A percentile compares a stretch with the other conserved stretches of the same genome.
These are phyloP conservation scores for Clitopilus hobsonii DNA, from an alignment of 768 basidiomycete genomes.

Conservation along the genomic window DNA sequence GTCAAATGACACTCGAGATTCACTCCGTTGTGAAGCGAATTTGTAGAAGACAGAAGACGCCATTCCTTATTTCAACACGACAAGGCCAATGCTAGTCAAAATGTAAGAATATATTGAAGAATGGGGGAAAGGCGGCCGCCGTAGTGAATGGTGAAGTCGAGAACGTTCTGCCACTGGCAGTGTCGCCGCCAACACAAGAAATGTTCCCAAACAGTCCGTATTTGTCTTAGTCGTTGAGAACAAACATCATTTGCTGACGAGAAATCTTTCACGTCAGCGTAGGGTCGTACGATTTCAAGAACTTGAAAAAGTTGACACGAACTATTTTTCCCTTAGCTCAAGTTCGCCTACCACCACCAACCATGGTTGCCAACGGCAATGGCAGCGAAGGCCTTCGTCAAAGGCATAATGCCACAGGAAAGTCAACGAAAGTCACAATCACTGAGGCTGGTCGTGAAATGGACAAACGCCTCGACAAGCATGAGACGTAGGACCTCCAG, in stretches of 20 bases:
- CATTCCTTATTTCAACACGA: slow-evolving; percentile 34
- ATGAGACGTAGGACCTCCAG: slow-evolving; percentile 42
- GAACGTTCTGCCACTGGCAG: too few relatives aligned
- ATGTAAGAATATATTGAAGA: background rate
- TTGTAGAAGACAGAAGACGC: slow-evolving; percentile 97
- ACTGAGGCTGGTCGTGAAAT: slow-evolving; percentile 70
- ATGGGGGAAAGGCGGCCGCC: background rate
- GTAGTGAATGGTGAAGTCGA: background rate
- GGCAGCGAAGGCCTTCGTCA: slow-evolving; percentile 16
- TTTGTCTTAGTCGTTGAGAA: background rate
- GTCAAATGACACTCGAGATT: slow-evolving; percentile 95
- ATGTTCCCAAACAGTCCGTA: background rate
- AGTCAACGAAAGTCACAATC: slow-evolving; percentile 29
- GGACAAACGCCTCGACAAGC: slow-evolving; percentile 72
- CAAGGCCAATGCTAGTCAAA: background rate
- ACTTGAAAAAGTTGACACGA: background rate
- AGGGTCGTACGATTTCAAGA: background rate
- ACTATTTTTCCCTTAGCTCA: slow-evolving; percentile 9
- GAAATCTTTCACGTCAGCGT: background rate
- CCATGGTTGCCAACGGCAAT: slow-evolving; percentile 13
- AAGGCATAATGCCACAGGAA: slow-evolving; percentile 16
- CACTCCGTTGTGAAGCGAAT: slow-evolving; percentile 93
- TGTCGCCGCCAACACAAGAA: background rate
- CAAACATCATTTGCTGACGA: background rate
- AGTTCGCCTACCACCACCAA: slow-evolving; percentile 1